Base-by-base conservation (phyloP, 2,329 filamentous ascomycete genomes). In the Pleomassaria siparia region DNA sequence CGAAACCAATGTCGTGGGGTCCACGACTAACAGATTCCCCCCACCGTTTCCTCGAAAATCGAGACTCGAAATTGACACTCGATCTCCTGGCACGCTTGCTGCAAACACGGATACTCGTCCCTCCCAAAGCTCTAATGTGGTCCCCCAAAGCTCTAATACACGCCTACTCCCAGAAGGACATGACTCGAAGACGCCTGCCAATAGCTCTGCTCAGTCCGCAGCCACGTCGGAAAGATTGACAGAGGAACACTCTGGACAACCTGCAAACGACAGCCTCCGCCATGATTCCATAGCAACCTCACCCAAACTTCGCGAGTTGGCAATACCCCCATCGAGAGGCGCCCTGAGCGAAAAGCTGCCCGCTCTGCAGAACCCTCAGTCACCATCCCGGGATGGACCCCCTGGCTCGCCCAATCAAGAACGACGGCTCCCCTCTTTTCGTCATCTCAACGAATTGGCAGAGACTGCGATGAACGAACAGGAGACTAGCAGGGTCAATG, bases 371-470 rank as follows among this genome's bases (percentile, higher is more conserved):
- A 63, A 65, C 12, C 60, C 58, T 3, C 58, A 59, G 6, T 67
- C 67, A 10, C 64, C 68, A 8, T 55, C 55, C 11, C 54, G 55
- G 29, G 66, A 69, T 43, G 59, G 56, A 20, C 46, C 55, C 32
- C 50, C 52, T 37, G 43, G 49, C 7, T 72, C 69, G 10, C 64
- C 69, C 10, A 66, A 53, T 33, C 61, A 63, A 16, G 58, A 63
- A 40, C 56, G 59, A 37, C 41, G 46, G 37, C 54, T 72, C 8
- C 69, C 69, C 4, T 58, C 59, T 1, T 70, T 72, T 40, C 54
- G 57, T 12, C 63, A 68, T 11, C 51, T 72, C 8, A 64, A 62
- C 46, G 63, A 71, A 18, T 50, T 72, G 13, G 65, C 67, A 33
- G 60, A 66, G 24, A 66, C 65, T 1, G 64, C 63, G n/a, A 59